These are phyloP conservation scores for Komagataella mondaviorum DNA, from an alignment of 805 yeast genomes.

Conservation along the genomic window DNA sequence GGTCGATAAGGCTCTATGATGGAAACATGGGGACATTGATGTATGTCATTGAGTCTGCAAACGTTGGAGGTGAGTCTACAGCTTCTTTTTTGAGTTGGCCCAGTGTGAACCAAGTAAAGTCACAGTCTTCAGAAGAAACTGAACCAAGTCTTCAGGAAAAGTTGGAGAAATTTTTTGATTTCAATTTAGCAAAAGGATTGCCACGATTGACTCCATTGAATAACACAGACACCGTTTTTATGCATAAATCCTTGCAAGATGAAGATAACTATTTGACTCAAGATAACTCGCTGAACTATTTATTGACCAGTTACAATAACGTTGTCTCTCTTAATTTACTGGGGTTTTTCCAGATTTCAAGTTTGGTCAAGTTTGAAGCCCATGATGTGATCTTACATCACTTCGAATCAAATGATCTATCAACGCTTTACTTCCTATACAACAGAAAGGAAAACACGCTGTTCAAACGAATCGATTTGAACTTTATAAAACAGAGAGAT, in stretches of 20 bases:
- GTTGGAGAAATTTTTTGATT: constrained; percentile 4
- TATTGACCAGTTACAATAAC: neutral
- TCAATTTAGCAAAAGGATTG: constrained; percentile 12
- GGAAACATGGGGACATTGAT: constrained; percentile 15
- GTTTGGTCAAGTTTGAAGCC: neutral
- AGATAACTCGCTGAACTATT: neutral
- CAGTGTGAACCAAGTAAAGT: neutral
- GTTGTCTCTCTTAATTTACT: neutral
- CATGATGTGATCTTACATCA: neutral
- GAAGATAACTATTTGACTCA: neutral
- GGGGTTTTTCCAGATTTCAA: neutral
- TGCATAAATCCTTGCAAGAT: neutral
- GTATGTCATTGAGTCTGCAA: neutral
- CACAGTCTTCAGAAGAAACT: neutral
- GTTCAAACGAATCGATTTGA: constrained; percentile 9
- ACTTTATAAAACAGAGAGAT: constrained; percentile 11
- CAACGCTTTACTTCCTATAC: constrained; percentile 13
- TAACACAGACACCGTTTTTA: neutral
- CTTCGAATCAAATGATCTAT: constrained; percentile 11
- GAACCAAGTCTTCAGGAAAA: neutral
- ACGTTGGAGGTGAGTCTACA: neutral
- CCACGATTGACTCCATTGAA: constrained; percentile 9
- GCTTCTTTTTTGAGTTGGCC: neutral
- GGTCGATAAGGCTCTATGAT: constrained; percentile 13
- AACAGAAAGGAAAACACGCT: constrained; percentile 8